Evolutionary conservation across 1,284 basidiomycete species (phyloP).

Genomic region (Cystobasidium pallidum): DNA sequence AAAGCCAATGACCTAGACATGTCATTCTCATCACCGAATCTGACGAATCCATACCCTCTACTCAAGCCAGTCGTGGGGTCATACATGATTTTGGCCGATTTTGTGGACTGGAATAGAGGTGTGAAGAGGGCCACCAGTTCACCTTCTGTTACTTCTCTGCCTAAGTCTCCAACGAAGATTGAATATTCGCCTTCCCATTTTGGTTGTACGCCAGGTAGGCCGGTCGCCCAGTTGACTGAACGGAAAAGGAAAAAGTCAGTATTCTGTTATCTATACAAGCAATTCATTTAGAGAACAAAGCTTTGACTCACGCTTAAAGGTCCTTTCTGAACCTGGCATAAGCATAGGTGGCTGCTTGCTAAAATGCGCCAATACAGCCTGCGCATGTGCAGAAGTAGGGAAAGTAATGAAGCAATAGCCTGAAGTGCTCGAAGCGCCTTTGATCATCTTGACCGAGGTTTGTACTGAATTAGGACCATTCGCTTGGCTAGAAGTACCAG

Average conservation of each 20-base stretch:
- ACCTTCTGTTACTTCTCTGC: conserved; percentile 84
- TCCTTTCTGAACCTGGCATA: conserved; percentile 61
- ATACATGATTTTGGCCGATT: conserved; percentile 87
- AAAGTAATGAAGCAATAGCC: conserved; percentile 87
- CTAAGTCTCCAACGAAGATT: conserved; percentile 87
- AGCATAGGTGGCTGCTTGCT: conserved; percentile 62
- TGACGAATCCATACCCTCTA: conserved; percentile 84
- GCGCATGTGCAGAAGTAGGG: conserved; percentile 69
- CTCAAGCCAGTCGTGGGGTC: conserved; percentile 86
- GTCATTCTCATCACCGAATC: conserved; percentile 82
- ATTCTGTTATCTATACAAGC: not conserved
- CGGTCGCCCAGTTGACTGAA: conserved; percentile 77
- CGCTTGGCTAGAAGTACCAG: not conserved
- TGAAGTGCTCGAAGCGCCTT: conserved; percentile 69
- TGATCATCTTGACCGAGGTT: conserved; percentile 55
- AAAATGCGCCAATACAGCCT: conserved; percentile 71
- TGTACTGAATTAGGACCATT: conserved; percentile 23
- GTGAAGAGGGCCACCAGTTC: conserved; percentile 76
- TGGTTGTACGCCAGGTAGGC: conserved; percentile 56
- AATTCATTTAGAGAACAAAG: too few relatives aligned
- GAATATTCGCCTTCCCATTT: conserved; percentile 71
- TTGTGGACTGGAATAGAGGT: conserved; percentile 80
- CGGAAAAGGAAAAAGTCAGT: conserved; percentile 59
- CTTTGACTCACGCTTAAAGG: conserved; percentile 53
- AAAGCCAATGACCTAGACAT: conserved; percentile 77